A percentile compares a stretch with the other conserved stretches of the same genome.
Conservation (phyloP, 768 basidiomycete species). For the Trametes cinnabarina region DNA sequence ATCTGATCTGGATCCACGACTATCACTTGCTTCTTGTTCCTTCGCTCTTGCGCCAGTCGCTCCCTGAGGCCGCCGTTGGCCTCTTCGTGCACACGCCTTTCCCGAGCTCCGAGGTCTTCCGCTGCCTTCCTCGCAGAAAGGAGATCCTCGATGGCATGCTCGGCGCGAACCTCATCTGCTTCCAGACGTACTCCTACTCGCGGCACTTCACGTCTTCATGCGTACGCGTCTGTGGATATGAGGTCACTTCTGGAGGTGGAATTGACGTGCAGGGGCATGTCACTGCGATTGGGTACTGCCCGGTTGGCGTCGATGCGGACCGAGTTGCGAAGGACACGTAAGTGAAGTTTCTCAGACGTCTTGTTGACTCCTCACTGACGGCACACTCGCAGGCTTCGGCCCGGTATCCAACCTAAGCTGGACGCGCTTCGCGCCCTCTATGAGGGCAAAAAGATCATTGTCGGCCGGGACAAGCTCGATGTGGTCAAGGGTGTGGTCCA, state of each 20-base stretch:
- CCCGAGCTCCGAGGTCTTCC: constrained; percentile 94
- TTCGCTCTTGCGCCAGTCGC: constrained; percentile 69
- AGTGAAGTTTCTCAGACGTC: constrained; percentile 23
- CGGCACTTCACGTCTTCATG: constrained; percentile 95
- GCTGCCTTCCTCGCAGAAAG: constrained; percentile 58
- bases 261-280: constrained; percentile 90
- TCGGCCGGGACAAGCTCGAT: constrained; percentile 95
- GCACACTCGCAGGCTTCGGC: constrained; percentile 46
- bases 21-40: constrained; percentile 95
- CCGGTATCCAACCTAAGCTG: constrained; percentile 88
- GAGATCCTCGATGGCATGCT: constrained; percentile 98
- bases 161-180: constrained; percentile 92
- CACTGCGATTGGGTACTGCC: constrained; percentile 82
- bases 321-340: constrained; percentile 80
- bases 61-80: constrained; percentile 73
- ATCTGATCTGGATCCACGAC: constrained; percentile 92
- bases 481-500: constrained; percentile 98
- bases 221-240: constrained; percentile 94
- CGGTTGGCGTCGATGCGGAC: constrained; percentile 93
- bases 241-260: constrained; percentile 55
- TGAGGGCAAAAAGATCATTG: constrained; percentile 97
- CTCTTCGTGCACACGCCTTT: constrained; percentile 98
- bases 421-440: constrained; percentile 82
- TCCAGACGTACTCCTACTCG: constrained; percentile 90
- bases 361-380: not conserved